Conservation (phyloP, 2,329 filamentous ascomycete species). For the Arthrobotrys iridis region DNA sequence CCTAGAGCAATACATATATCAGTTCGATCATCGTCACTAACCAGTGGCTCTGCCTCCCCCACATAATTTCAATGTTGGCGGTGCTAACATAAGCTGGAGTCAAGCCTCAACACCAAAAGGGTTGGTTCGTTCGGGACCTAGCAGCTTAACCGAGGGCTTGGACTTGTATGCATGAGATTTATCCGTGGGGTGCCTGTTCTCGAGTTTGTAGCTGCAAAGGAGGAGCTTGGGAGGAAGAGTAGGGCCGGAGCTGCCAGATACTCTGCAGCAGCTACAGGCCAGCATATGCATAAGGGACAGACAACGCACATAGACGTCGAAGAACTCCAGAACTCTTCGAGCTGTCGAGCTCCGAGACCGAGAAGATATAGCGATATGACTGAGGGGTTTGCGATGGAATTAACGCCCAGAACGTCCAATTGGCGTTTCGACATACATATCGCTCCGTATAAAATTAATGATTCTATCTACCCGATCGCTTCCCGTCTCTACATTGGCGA, state of each 20-base stretch:
- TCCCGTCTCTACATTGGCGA: slow-evolving; percentile 35
- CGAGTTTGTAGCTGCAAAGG: not conserved
- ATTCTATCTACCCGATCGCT: slow-evolving; percentile 42
- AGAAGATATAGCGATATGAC: not conserved
- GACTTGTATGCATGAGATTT: slow-evolving; percentile 42
- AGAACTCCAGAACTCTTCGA: slow-evolving; percentile 54
- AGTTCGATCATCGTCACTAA: slow-evolving; percentile 6
- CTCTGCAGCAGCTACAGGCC: slow-evolving; percentile 18
- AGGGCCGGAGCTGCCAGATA: slow-evolving; percentile 11
- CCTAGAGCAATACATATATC: slow-evolving; percentile 26
- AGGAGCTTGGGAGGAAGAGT: not conserved
- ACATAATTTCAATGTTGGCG: slow-evolving; percentile 52
- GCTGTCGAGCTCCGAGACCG: slow-evolving; percentile 35
- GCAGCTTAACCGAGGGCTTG: slow-evolving; percentile 52
- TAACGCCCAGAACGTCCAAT: not conserved
- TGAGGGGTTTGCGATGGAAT: not conserved
- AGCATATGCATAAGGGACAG: slow-evolving; percentile 30
- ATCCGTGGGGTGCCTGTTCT: slow-evolving; percentile 37
- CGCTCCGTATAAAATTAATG: slow-evolving; percentile 9
- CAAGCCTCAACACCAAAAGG: slow-evolving; percentile 49
- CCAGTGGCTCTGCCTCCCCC: slow-evolving; percentile 50
- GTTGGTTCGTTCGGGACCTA: slow-evolving; percentile 26
- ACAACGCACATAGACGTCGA: slow-evolving; percentile 41
- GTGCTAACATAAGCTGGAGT: slow-evolving; percentile 51
- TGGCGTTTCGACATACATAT: slow-evolving; percentile 19